These are phyloP conservation scores for Penicillium hordei DNA, from an alignment of 2,329 filamentous ascomycete genomes.

Conservation along the genomic window DNA sequence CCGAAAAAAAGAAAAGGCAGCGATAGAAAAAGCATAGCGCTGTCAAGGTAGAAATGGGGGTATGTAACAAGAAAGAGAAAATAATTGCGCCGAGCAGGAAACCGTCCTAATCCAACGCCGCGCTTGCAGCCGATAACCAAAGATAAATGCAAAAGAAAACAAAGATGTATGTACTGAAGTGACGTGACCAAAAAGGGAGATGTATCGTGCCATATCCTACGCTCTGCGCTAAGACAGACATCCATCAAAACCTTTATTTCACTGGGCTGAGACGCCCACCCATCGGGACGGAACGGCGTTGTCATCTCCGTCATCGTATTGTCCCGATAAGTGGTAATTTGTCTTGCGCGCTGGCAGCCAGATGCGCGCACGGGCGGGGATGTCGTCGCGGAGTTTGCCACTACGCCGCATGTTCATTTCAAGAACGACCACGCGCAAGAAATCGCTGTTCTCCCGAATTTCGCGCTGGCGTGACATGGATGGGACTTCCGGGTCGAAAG, in stretches of 20 bases:
- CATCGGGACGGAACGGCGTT: conserved; percentile 24
- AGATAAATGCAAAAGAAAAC: not conserved
- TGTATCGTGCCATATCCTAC: conserved; percentile 3
- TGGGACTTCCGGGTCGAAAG: conserved; percentile 36
- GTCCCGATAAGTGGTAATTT: conserved; percentile 20
- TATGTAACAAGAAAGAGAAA: conserved; percentile 18
- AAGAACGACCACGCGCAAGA: conserved; percentile 62
- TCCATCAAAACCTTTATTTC: not conserved
- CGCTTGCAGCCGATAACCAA: conserved; percentile 16
- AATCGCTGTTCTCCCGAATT: conserved; percentile 63
- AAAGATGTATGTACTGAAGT: conserved; percentile 15
- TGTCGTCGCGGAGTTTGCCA: conserved; percentile 60
- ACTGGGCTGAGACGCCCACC: conserved; percentile 23
- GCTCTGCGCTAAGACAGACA: conserved; percentile 14
- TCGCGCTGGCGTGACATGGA: conserved; percentile 59
- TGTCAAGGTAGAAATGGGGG: conserved; percentile 2
- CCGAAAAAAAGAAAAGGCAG: conserved; percentile 7
- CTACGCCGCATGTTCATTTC: conserved; percentile 68
- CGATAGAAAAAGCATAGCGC: not conserved
- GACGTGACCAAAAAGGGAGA: not conserved
- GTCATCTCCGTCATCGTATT: conserved; percentile 26
- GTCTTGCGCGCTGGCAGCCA: conserved; percentile 59
- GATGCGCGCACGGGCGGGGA: conserved; percentile 56
- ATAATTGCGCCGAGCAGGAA: conserved; percentile 13
- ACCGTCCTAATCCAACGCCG: conserved; percentile 24